A percentile compares a stretch with the other conserved stretches of the same genome.
Conservation (phyloP, 2,329 filamentous ascomycete species). For the Aspergillus novoparasiticus region DNA sequence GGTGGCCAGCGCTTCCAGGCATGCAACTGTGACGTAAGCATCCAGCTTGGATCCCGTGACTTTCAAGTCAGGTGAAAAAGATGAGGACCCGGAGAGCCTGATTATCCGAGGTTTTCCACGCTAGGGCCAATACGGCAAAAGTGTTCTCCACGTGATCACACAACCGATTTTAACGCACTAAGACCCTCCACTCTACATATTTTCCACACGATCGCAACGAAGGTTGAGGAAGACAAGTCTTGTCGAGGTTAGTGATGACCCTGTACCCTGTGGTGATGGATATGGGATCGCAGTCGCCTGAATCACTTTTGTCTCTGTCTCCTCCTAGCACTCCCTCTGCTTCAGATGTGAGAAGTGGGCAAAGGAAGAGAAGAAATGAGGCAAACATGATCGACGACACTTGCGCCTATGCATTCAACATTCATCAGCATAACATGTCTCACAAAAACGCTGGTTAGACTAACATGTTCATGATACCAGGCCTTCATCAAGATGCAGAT, state of each 20-base stretch:
- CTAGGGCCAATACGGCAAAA: slow-evolving; percentile 15
- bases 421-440: not conserved
- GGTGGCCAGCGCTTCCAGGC: slow-evolving; percentile 2
- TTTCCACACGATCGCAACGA: slow-evolving; percentile 35
- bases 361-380: not conserved
- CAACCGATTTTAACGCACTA: slow-evolving; percentile 42
- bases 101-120: slow-evolving; percentile 11
- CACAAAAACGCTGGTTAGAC: not conserved
- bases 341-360: not conserved
- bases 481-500: slow-evolving; percentile 55
- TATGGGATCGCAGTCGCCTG: not conserved
- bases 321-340: no score
- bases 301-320: not conserved
- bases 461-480: slow-evolving; percentile 28
- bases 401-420: not conserved
- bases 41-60: not conserved
- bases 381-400: slow-evolving; percentile 1
- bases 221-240: slow-evolving; percentile 64
- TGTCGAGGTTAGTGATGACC: slow-evolving; percentile 56
- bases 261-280: slow-evolving; percentile 5
- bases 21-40: not conserved
- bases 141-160: slow-evolving; percentile 39
- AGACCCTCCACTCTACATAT: slow-evolving; percentile 29
- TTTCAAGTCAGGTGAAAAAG: not conserved
- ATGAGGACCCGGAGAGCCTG: slow-evolving; percentile 1